These are phyloP conservation scores for Magnusiomyces paraingens DNA, from an alignment of 1,139 yeast genomes.

Conservation along the genomic window DNA sequence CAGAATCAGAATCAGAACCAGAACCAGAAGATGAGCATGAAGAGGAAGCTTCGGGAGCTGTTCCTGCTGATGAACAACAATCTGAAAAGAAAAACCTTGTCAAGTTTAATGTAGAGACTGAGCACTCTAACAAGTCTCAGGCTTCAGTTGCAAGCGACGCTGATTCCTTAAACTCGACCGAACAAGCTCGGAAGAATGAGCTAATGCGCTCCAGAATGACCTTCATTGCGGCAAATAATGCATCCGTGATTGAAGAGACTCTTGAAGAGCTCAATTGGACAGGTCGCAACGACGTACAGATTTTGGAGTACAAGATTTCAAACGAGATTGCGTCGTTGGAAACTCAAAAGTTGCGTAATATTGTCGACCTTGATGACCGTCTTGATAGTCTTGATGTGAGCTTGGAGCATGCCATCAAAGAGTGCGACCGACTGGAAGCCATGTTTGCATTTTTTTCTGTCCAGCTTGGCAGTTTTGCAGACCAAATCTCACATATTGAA, in stretches of 20 bases:
- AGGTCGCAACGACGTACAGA: slow-evolving; percentile 53
- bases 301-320: slow-evolving; percentile 50
- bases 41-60: too few relatives aligned
- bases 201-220: background rate
- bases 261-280: slow-evolving; percentile 74
- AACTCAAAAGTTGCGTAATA: slow-evolving; percentile 43
- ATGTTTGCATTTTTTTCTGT: slow-evolving; percentile 50
- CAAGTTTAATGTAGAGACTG: background rate
- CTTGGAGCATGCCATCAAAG: slow-evolving; percentile 45
- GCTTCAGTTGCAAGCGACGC: too few relatives aligned
- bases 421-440: slow-evolving; percentile 60
- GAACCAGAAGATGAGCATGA: background rate
- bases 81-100: background rate
- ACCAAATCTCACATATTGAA: slow-evolving; percentile 67
- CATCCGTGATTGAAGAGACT: slow-evolving; percentile 48
- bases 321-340: slow-evolving; percentile 48
- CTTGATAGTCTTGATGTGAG: slow-evolving; percentile 42
- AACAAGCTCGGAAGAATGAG: too few relatives aligned
- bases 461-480: slow-evolving; percentile 53
- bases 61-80: background rate
- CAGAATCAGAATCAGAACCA: slow-evolving; percentile 1
- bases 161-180: too few relatives aligned
- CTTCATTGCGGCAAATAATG: slow-evolving; percentile 15
- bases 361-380: slow-evolving; percentile 40
- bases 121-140: background rate